Base-by-base conservation (phyloP, 2,329 filamentous ascomycete genomes). In the Penicillium griseofulvum region DNA sequence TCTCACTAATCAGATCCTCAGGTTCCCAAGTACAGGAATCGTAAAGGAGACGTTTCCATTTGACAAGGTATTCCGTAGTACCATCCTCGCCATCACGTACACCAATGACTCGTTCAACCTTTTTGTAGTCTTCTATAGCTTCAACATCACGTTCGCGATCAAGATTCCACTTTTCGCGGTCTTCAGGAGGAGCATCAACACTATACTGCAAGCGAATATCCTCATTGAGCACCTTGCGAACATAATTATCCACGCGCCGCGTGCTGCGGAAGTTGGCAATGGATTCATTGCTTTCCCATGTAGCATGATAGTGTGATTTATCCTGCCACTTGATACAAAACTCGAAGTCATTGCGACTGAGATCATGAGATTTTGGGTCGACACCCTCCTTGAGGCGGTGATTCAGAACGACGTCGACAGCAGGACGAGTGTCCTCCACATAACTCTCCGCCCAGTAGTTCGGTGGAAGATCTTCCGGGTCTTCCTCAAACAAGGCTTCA, bases 281-380 rank as follows among this genome's bases (percentile, higher is more conserved):
- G 19, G 80, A 83, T 52, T 90, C 86, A 56, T 87, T 87, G 0
- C 86, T 87, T 74, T 97, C 92, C 93, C 94, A 99, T 0, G 91
- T 96, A 54, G 95, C 90, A 77, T 99, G 94, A 65, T 96, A 87
- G 71, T 99, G 91, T 11, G 94, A 96, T 74, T 91, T 90, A 63
- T 88, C 90, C 74, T 97, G 90, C 94, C 95, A 99, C 78, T 99
- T 99, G 74, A 99, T 91, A 63, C 84, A 80, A 66, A 85, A 99
- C 68, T 97, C 91, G 65, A 94, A 97, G 69, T 97, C 90, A 50
- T 91, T 84, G 44, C 73, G 72, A 49, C 65, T 67, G 41, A 75
- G 57, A 19, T 69, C 59, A 22, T 54, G 54, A 22, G 65, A 63
- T 43, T 70, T 66, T 48, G 70, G 60, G 58, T 78, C 84, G 44